Evolutionary conservation across 345 rosid genomes (phyloP).

Genomic region (Xanthoceras sorbifolium): DNA sequence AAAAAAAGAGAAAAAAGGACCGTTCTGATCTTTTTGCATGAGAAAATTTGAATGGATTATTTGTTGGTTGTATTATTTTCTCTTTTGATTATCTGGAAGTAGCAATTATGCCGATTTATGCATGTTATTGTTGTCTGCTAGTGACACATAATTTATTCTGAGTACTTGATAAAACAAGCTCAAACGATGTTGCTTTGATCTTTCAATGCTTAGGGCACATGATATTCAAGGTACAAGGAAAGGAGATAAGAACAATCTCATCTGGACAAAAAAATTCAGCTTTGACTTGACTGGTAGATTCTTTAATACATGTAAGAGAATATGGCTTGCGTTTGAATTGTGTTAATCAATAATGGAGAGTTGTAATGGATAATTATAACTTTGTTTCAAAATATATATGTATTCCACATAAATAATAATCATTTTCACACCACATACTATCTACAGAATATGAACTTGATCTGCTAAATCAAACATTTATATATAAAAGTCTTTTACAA

Average conservation of each 20-base stretch:
- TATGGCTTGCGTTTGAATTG: background rate
- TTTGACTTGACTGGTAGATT: background rate
- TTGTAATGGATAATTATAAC: background rate
- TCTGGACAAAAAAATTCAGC: background rate
- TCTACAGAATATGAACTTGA: constrained; percentile 13
- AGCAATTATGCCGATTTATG: background rate
- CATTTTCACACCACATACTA: background rate
- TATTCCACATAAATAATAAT: background rate
- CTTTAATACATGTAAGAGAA: background rate
- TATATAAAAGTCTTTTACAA: constrained; percentile 20
- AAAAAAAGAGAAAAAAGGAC: no score
- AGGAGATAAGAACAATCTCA: background rate
- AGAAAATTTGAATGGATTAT: no score
- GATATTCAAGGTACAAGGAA: no score
- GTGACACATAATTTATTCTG: background rate
- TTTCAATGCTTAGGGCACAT: no score
- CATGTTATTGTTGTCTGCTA: background rate
- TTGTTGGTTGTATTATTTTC: no score
- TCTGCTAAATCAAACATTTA: constrained; percentile 19
- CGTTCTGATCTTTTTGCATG: background rate
- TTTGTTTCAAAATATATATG: no score
- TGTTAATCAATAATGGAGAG: background rate
- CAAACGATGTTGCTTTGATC: background rate
- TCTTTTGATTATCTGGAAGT: background rate
- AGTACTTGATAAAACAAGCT: background rate